Evolutionary conservation across 257 asterid species (phyloP).

Genomic region (Osmanthus fragrans): DNA sequence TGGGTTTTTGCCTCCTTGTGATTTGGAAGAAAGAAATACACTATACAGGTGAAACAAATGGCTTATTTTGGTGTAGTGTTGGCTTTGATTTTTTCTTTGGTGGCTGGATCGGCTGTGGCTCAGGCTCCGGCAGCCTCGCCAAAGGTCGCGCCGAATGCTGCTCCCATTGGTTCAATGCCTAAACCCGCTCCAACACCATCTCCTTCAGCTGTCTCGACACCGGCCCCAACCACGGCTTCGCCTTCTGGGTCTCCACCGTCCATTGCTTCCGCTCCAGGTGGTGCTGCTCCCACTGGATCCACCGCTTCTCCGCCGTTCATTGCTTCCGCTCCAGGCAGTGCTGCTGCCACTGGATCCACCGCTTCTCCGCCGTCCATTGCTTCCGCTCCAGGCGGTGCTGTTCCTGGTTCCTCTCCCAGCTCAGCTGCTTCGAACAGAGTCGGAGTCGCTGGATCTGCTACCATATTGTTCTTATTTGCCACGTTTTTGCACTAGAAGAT

Average conservation of each 20-base stretch:
- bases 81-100: slow-evolving; percentile 36
- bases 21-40: too few relatives aligned
- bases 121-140: slow-evolving; percentile 52
- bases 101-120: slow-evolving; percentile 41
- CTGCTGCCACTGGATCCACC: slow-evolving; percentile 27
- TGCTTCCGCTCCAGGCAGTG: slow-evolving; percentile 33
- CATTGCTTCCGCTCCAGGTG: slow-evolving; percentile 36
- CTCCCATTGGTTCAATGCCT: slow-evolving; percentile 20
- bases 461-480: slow-evolving; percentile 40
- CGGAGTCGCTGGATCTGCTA: slow-evolving; percentile 52
- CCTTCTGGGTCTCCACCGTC: slow-evolving; percentile 38
- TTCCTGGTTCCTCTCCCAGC: slow-evolving; percentile 28
- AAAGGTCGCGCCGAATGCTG: slow-evolving; percentile 24
- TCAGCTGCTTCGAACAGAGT: slow-evolving; percentile 45
- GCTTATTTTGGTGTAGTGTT: slow-evolving; percentile 25
- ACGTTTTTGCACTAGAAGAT: slow-evolving; percentile 39
- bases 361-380: slow-evolving; percentile 35
- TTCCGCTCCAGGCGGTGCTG: slow-evolving; percentile 34
- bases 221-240: slow-evolving; percentile 8
- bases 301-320: slow-evolving; percentile 32
- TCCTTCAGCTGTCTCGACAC: slow-evolving; percentile 17
- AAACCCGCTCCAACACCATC: slow-evolving; percentile 35
- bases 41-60: slow-evolving; percentile 18
- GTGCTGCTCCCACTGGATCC: slow-evolving; percentile 28
- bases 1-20: background rate